These are phyloP conservation scores for Fomitopsis pinicola DNA, from an alignment of 1,284 basidiomycete species.

Conservation along the genomic window DNA sequence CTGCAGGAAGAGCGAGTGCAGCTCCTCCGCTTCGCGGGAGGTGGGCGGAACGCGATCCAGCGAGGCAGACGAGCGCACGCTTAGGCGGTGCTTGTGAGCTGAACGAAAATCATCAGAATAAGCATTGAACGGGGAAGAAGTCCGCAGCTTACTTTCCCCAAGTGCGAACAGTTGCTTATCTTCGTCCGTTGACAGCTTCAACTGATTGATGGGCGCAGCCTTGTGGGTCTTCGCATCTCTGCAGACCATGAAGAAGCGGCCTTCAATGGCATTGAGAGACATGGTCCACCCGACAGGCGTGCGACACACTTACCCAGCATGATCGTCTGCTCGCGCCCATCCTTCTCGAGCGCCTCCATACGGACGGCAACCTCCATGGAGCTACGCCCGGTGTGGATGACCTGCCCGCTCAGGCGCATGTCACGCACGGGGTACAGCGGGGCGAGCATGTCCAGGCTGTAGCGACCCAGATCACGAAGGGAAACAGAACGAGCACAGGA, in stretches of 20 bases:
- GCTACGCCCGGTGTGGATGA: slow-evolving; percentile 72
- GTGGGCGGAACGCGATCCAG: slow-evolving; percentile 71
- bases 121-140: background rate
- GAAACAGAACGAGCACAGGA: slow-evolving; percentile 6
- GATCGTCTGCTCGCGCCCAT: slow-evolving; percentile 52
- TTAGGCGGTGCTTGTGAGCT: slow-evolving; percentile 55
- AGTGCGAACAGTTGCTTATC: slow-evolving; percentile 61
- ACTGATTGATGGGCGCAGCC: slow-evolving; percentile 61
- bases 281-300: background rate
- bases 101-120: background rate
- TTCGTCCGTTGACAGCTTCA: slow-evolving; percentile 57
- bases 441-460: slow-evolving; percentile 61
- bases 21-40: slow-evolving; percentile 57
- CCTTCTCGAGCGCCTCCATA: slow-evolving; percentile 61
- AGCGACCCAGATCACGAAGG: background rate
- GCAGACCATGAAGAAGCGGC: slow-evolving; percentile 81
- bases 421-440: slow-evolving; percentile 58
- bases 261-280: slow-evolving; percentile 25
- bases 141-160: slow-evolving; percentile 56
- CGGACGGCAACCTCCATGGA: slow-evolving; percentile 83
- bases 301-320: slow-evolving; percentile 47
- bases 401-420: slow-evolving; percentile 72
- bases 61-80: slow-evolving; percentile 47
- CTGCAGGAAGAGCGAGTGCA: slow-evolving; percentile 67
- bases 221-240: slow-evolving; percentile 65